Percentiles rank a stretch among this genome's conserved stretches.
Conservation (phyloP, 1,139 yeast species). For the Blastobotrys ciferrii region DNA sequence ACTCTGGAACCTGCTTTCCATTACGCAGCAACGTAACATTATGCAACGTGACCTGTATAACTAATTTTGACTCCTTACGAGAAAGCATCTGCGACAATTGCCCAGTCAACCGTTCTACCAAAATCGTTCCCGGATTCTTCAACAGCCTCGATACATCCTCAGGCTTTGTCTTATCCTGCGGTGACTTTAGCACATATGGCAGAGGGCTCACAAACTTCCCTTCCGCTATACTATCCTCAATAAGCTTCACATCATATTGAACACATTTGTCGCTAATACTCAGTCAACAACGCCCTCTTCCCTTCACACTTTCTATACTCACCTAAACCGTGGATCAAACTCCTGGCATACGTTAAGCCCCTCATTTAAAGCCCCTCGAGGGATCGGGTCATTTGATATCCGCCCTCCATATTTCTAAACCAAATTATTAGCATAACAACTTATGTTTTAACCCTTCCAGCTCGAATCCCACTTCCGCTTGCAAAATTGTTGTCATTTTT, state of each 20-base stretch:
- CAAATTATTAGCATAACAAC: neutral
- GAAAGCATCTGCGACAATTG: neutral
- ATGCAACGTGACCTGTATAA: neutral
- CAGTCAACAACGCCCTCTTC: too few species aligned
- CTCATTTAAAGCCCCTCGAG: neutral
- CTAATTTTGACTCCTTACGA: neutral
- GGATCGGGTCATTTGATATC: slow-evolving; percentile 3
- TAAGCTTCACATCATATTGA: slow-evolving; percentile 1
- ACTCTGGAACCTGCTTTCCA: neutral
- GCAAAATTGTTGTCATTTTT: too few species aligned
- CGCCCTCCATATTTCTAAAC: neutral
- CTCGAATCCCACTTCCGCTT: too few species aligned
- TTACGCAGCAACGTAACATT: neutral
- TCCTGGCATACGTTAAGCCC: slow-evolving; percentile 5
- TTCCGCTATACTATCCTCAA: neutral
- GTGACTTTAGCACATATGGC: slow-evolving; percentile 1
- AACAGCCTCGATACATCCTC: neutral
- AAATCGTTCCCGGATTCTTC: neutral
- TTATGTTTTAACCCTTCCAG: too few species aligned
- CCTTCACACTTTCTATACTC: neutral
- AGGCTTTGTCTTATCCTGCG: neutral
- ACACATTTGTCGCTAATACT: neutral
- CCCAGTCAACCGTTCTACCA: neutral
- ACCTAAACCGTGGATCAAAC: slow-evolving; percentile 6
- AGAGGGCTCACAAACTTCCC: neutral